A percentile compares a stretch with the other conserved stretches of the same genome.
phyloP scores from a whole-genome alignment of 768 basidiomycete genomes.

The Tricholoma furcatifolium region DNA sequence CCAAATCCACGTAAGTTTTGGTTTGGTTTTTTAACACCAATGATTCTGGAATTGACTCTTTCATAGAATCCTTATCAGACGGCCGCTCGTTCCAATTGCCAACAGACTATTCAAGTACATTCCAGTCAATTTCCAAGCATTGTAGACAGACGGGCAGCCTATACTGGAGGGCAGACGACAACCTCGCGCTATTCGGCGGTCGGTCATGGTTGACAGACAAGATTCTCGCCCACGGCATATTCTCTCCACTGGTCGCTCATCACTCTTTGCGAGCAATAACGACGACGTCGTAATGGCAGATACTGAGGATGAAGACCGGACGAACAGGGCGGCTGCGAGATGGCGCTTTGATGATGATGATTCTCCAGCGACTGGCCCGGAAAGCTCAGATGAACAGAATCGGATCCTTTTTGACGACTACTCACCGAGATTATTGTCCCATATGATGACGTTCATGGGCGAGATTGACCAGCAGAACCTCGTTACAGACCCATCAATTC shows the following conservation, averaged over 20 bases:
- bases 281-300: no score
- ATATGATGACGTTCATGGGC: constrained; percentile 53
- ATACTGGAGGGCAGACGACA: constrained; percentile 17
- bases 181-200: constrained; percentile 67
- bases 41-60: neutral
- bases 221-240: no score
- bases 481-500: constrained; percentile 49
- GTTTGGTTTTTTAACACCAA: no score
- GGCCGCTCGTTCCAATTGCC: constrained; percentile 50
- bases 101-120: constrained; percentile 69
- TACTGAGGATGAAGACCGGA: no score
- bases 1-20: constrained; percentile 65
- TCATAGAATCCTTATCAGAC: constrained; percentile 71
- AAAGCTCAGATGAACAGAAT: constrained; percentile 67
- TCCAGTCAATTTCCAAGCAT: constrained; percentile 36
- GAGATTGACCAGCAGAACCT: constrained; percentile 54
- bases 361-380: constrained; percentile 36
- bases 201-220: constrained; percentile 76
- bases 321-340: no score
- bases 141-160: constrained; percentile 27
- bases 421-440: constrained; percentile 55
- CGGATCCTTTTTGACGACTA: constrained; percentile 73
- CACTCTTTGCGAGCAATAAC: no score
- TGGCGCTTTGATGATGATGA: no score
- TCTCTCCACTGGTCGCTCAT: no score